Conservation (phyloP, 2,329 filamentous ascomycete genomes). For the Aspergillus ibericus region DNA sequence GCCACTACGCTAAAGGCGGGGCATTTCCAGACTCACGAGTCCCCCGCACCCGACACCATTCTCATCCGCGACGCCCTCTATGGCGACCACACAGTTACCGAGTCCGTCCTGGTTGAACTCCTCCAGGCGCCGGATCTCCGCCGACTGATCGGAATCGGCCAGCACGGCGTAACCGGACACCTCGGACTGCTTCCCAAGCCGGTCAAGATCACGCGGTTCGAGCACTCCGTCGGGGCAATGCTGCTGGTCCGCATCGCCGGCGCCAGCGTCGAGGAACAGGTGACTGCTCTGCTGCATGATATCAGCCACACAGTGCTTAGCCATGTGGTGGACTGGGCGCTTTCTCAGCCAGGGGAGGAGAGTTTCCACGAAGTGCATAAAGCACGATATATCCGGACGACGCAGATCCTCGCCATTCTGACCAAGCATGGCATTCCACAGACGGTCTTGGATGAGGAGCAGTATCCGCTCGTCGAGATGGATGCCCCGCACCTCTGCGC, state of each 20-base stretch:
- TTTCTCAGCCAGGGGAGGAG: conserved; percentile 37
- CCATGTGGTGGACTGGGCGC: conserved; percentile 42
- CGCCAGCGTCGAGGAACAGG: conserved; percentile 38
- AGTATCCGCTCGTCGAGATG: conserved; percentile 42
- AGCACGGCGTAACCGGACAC: conserved; percentile 41
- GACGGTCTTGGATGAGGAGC: conserved; percentile 38
- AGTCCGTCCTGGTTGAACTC: conserved; percentile 40
- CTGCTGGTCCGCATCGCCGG: conserved; percentile 40
- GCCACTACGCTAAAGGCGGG: conserved; percentile 5
- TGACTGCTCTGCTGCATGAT: conserved; percentile 43
- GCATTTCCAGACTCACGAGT: conserved; percentile 22
- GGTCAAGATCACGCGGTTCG: conserved; percentile 36
- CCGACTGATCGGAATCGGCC: conserved; percentile 38
- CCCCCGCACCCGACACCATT: conserved; percentile 14
- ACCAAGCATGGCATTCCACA: conserved; percentile 31
- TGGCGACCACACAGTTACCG: conserved; percentile 33
- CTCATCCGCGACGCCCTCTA: conserved; percentile 39
- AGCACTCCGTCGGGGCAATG: conserved; percentile 44
- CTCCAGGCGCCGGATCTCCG: conserved; percentile 33
- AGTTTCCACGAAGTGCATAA: conserved; percentile 47
- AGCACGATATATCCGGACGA: conserved; percentile 35
- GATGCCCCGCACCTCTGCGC: conserved; percentile 42
- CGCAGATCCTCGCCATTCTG: conserved; percentile 36
- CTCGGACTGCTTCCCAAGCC: conserved; percentile 34
- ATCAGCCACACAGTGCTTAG: conserved; percentile 44